Evolutionary conservation across 345 rosid genomes (phyloP).

Genomic region (Rhodomyrtus tomentosa): DNA sequence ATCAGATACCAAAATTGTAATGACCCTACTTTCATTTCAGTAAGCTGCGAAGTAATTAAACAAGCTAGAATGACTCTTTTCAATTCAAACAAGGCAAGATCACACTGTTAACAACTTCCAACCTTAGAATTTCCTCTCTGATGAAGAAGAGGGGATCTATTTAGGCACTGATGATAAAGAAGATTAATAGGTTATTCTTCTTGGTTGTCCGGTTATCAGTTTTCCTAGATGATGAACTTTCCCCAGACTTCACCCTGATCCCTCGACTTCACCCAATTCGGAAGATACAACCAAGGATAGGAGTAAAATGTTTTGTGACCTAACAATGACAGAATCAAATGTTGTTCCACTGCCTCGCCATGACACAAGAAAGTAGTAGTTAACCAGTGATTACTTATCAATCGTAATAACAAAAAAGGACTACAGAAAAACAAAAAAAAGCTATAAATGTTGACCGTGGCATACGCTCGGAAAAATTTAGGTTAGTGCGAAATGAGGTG

Average conservation of each 20-base stretch:
- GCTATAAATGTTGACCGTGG: not conserved
- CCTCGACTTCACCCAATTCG: not conserved
- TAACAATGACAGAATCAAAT: not conserved
- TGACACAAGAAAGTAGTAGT: not conserved
- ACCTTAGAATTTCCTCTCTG: not conserved
- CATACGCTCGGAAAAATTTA: not conserved
- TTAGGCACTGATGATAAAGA: not conserved
- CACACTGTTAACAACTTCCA: not conserved
- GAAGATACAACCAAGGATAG: not conserved
- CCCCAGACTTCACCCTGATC: not conserved
- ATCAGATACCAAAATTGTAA: not conserved
- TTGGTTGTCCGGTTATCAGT: not conserved
- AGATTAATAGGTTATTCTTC: not conserved
- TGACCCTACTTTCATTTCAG: not conserved
- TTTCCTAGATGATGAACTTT: not conserved
- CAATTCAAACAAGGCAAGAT: not conserved
- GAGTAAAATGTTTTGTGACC: not conserved
- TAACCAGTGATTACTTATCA: not conserved
- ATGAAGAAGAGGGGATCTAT: not conserved
- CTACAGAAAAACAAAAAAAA: not conserved
- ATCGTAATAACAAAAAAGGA: not conserved
- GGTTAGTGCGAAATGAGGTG: not conserved
- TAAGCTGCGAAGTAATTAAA: not conserved
- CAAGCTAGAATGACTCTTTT: not conserved
- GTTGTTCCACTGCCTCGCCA: not conserved